Conservation (phyloP, 1,284 basidiomycete genomes). For the Leccinum subspadiceum region DNA sequence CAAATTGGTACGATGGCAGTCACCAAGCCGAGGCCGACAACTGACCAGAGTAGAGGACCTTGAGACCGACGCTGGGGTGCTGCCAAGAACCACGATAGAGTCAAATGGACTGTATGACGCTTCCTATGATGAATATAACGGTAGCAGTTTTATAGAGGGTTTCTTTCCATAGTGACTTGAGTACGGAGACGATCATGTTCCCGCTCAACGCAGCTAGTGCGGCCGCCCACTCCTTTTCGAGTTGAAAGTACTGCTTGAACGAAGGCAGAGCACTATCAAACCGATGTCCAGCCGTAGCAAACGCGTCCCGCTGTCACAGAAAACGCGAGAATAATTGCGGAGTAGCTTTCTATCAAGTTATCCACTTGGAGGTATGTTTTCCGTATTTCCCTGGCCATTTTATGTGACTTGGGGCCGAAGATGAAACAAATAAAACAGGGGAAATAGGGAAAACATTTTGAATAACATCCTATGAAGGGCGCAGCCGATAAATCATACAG, state of each 20-base stretch:
- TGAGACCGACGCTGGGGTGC: constrained; percentile 37
- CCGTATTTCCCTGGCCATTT: too few species aligned
- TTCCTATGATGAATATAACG: constrained; percentile 53
- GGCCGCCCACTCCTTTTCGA: constrained; percentile 36
- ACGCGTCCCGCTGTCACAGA: constrained; percentile 48
- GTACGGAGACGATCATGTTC: constrained; percentile 53
- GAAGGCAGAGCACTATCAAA: constrained; percentile 46
- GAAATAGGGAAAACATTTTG: background rate
- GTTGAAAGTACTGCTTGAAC: constrained; percentile 46
- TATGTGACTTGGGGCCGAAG: too few species aligned
- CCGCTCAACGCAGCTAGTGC: constrained; percentile 41
- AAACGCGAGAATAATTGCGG: constrained; percentile 39
- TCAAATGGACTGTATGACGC: constrained; percentile 42
- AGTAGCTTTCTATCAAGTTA: constrained; percentile 8
- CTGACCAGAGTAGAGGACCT: constrained; percentile 46
- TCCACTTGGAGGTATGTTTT: too few species aligned
- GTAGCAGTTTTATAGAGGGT: constrained; percentile 46
- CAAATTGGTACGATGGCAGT: constrained; percentile 56
- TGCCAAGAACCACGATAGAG: constrained; percentile 41
- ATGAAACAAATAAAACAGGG: background rate
- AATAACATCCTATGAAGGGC: too few species aligned
- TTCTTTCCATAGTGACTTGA: constrained; percentile 47
- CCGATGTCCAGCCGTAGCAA: constrained; percentile 43
- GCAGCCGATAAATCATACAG: background rate
- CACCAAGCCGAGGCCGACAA: constrained; percentile 52